phyloP scores from a whole-genome alignment of 2,329 filamentous ascomycete species.

The Colletotrichum lindemuthianum region DNA sequence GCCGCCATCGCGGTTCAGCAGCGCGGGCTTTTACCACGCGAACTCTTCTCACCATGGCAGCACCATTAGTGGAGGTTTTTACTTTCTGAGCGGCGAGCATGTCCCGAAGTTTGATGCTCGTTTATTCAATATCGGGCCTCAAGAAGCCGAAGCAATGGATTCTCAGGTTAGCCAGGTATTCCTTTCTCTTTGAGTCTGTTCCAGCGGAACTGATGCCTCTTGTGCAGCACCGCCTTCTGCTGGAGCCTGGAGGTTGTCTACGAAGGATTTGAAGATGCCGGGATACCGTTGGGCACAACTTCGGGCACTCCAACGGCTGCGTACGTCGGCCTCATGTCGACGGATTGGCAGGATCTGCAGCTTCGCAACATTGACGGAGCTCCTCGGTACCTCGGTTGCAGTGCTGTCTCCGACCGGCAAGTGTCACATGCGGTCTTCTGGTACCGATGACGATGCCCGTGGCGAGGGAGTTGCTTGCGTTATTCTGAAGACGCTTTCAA shows the following conservation, averaged over 20 bases:
- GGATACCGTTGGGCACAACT: slow-evolving; percentile 20
- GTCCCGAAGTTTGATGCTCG: slow-evolving; percentile 38
- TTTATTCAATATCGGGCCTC: slow-evolving; percentile 43
- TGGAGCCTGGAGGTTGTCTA: slow-evolving; percentile 49
- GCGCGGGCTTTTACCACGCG: slow-evolving; percentile 13
- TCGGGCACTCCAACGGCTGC: slow-evolving; percentile 12
- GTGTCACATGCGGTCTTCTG: slow-evolving; percentile 52
- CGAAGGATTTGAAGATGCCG: slow-evolving; percentile 43
- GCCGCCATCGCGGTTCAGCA: not conserved
- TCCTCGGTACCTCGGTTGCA: slow-evolving; percentile 40
- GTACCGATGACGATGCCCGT: slow-evolving; percentile 61
- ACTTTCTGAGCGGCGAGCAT: slow-evolving; percentile 38
- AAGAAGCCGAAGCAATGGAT: slow-evolving; percentile 45
- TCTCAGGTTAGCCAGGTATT: slow-evolving; percentile 39
- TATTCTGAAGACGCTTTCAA: slow-evolving; percentile 56
- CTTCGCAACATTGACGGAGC: slow-evolving; percentile 39
- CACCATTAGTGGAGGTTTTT: slow-evolving; percentile 36
- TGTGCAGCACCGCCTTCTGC: slow-evolving; percentile 41
- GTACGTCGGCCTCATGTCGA: slow-evolving; percentile 39
- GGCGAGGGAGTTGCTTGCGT: slow-evolving; percentile 61
- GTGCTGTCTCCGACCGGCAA: slow-evolving; percentile 49
- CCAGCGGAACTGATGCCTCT: not conserved
- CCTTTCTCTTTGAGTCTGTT: slow-evolving; percentile 41
- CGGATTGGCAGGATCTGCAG: slow-evolving; percentile 42
- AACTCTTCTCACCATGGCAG: slow-evolving; percentile 22